Evolutionary conservation across 2,329 filamentous ascomycete genomes (phyloP).

Genomic region (Lachnellula subtilissima): DNA sequence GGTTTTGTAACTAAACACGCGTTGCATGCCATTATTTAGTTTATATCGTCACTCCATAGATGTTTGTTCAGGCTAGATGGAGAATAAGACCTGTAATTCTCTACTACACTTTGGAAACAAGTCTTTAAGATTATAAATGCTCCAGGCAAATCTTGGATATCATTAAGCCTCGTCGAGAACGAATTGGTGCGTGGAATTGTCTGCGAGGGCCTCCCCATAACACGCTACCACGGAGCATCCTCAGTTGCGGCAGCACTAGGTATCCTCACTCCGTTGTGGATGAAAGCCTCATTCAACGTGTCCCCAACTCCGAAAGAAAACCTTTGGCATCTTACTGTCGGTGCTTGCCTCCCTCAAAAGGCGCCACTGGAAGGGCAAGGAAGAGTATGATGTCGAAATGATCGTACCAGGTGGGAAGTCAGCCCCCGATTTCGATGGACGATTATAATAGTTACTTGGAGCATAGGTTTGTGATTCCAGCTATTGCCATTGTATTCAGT

Average conservation of each 20-base stretch:
- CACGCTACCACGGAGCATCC: constrained; percentile 24
- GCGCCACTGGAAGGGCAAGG: constrained; percentile 24
- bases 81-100: too few species aligned
- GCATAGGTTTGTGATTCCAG: constrained; percentile 30
- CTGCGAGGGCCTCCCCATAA: constrained; percentile 25
- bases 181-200: constrained; percentile 24
- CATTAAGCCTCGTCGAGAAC: constrained; percentile 22
- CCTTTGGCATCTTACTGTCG: constrained; percentile 22
- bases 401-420: constrained; percentile 25
- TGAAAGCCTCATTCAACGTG: constrained; percentile 25
- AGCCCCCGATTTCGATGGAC: constrained; percentile 24
- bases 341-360: constrained; percentile 22
- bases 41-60: too few species aligned
- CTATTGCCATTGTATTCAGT: constrained; percentile 22
- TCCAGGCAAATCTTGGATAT: constrained; percentile 24
- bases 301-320: constrained; percentile 25
- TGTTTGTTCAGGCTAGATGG: too few species aligned
- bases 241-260: constrained; percentile 16
- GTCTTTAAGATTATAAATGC: constrained; percentile 11
- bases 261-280: constrained; percentile 17
- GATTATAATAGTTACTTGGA: constrained; percentile 23
- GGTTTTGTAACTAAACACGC: too few species aligned
- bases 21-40: too few species aligned
- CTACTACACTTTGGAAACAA: too few species aligned
- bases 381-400: constrained; percentile 20